phyloP scores from a whole-genome alignment of 441 rosid genomes.

The Viola pubescens region DNA sequence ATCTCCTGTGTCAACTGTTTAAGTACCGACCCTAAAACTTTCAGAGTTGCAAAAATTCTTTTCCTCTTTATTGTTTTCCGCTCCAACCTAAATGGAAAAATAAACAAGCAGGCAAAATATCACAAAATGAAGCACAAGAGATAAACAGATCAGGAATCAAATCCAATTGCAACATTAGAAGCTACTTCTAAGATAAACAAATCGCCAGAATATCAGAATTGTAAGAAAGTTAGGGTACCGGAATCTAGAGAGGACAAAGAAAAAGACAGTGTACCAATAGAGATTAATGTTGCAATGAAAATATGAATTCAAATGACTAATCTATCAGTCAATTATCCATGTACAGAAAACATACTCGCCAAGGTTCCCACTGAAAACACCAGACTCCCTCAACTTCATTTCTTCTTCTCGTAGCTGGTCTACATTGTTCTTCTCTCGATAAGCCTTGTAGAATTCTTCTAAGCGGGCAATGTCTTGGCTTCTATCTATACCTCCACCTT shows the following conservation, averaged over 20 bases:
- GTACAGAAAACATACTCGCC: constrained; percentile 60
- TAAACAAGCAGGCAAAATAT: background rate
- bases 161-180: background rate
- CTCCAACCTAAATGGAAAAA: constrained; percentile 58
- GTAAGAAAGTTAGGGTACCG: background rate
- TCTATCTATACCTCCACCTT: constrained; percentile 77
- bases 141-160: background rate
- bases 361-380: constrained; percentile 51
- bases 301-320: background rate
- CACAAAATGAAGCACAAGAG: background rate
- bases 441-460: constrained; percentile 74
- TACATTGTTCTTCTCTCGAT: constrained; percentile 71
- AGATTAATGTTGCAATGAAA: background rate
- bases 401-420: constrained; percentile 77
- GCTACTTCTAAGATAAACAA: background rate
- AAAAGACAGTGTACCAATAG: background rate
- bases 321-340: background rate
- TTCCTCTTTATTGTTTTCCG: constrained; percentile 75
- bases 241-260: background rate
- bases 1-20: constrained; percentile 71
- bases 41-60: constrained; percentile 75
- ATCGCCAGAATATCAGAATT: background rate
- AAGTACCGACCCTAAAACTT: constrained; percentile 79
- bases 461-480: constrained; percentile 73
- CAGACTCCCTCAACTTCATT: constrained; percentile 70